These are phyloP conservation scores for Scopulariopsis brevicaulis DNA, from an alignment of 2,329 filamentous ascomycete genomes.

Conservation along the genomic window DNA sequence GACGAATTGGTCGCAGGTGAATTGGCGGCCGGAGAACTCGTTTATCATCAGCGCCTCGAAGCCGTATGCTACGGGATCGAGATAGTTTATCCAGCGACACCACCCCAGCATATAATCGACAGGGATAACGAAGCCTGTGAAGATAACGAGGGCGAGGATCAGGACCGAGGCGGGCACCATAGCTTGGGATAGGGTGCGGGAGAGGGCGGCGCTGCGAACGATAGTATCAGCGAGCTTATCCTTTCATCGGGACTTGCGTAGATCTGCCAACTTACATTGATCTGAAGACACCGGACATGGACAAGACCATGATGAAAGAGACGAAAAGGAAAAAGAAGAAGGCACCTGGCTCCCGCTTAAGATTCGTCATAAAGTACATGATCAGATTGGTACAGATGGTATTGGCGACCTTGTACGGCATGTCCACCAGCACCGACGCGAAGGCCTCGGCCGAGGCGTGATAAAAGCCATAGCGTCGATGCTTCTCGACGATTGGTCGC, in stretches of 20 bases:
- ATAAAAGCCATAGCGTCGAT: conserved; percentile 78
- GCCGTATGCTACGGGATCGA: conserved; percentile 68
- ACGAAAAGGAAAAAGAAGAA: conserved; percentile 84
- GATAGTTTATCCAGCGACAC: conserved; percentile 75
- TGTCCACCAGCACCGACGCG: conserved; percentile 73
- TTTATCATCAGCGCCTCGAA: conserved; percentile 78
- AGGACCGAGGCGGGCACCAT: conserved; percentile 48
- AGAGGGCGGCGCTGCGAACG: conserved; percentile 59
- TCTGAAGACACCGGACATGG: conserved; percentile 81
- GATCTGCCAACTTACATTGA: too few species aligned
- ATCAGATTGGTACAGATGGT: conserved; percentile 65
- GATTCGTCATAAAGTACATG: conserved; percentile 79
- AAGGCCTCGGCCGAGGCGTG: conserved; percentile 84
- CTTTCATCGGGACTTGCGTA: too few species aligned
- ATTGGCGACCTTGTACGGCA: conserved; percentile 74
- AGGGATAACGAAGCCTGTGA: conserved; percentile 61
- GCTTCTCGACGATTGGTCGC: conserved; percentile 87
- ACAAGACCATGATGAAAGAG: conserved; percentile 59
- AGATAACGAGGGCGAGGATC: conserved; percentile 56
- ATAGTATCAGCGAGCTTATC: too few species aligned
- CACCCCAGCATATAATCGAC: conserved; percentile 63
- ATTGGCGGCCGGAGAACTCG: conserved; percentile 61
- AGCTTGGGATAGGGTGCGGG: conserved; percentile 56
- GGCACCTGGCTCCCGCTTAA: conserved; percentile 59
- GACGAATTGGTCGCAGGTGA: conserved; percentile 35